Percentiles rank a stretch among this genome's conserved stretches.
Conservation (phyloP, 441 rosid genomes). For the Eruca vesicaria region DNA sequence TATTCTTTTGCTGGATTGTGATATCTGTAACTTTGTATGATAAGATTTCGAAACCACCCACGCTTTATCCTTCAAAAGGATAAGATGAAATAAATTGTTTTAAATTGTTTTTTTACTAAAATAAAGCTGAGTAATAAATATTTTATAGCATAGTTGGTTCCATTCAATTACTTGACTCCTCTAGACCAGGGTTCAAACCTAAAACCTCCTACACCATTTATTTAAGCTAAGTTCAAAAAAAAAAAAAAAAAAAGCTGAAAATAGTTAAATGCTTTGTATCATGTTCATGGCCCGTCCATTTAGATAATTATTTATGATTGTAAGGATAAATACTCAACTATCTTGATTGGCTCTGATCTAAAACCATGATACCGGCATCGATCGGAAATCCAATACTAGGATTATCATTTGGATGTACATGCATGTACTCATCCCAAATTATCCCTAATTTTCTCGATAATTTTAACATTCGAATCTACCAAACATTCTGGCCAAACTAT, state of each 20-base stretch:
- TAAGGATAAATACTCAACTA: slow-evolving; percentile 1
- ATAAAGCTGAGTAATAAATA: no score
- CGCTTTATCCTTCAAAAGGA: slow-evolving; percentile 16
- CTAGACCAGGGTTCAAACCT: no score
- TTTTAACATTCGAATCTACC: neutral
- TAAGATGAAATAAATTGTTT: slow-evolving; percentile 11
- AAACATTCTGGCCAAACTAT: neutral
- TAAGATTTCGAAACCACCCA: slow-evolving; percentile 21
- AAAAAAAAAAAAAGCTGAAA: neutral
- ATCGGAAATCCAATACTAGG: neutral
- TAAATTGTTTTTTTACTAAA: neutral
- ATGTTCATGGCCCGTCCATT: slow-evolving; percentile 5
- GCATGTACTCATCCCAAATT: neutral
- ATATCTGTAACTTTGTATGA: neutral
- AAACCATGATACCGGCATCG: neutral
- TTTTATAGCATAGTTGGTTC: no score
- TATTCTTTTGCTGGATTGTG: neutral
- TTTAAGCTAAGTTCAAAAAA: no score
- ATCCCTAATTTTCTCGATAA: neutral
- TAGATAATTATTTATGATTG: neutral
- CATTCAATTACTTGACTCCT: no score
- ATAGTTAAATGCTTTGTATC: slow-evolving; percentile 10
- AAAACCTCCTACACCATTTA: no score
- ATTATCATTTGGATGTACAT: neutral
- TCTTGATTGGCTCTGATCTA: slow-evolving; percentile 11